Evolutionary conservation across 2,329 filamentous ascomycete genomes (phyloP).

Genomic region (Apiospora hydei): DNA sequence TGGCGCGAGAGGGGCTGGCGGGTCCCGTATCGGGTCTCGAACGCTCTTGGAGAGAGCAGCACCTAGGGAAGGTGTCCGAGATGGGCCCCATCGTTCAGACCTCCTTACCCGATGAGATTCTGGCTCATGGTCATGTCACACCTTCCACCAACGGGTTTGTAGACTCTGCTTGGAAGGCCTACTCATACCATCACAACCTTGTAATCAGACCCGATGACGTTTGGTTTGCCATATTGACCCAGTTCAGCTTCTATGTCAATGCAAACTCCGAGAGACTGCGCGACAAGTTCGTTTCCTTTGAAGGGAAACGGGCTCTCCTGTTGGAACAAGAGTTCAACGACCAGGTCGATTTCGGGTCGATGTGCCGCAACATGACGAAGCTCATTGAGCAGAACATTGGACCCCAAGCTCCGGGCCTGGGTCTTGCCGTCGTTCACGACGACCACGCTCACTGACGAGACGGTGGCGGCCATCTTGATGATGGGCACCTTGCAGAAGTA

Average conservation of each 20-base stretch:
- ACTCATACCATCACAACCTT: constrained; percentile 4
- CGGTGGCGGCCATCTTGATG: constrained; percentile 54
- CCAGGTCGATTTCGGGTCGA: constrained; percentile 28
- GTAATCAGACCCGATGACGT: constrained; percentile 50
- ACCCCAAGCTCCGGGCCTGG: constrained; percentile 48
- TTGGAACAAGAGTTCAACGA: neutral
- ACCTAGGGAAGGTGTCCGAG: neutral
- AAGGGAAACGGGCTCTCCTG: constrained; percentile 42
- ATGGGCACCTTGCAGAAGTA: constrained; percentile 60
- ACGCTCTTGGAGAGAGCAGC: neutral
- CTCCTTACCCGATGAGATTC: neutral
- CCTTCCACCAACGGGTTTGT: constrained; percentile 17
- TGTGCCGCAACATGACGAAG: constrained; percentile 36
- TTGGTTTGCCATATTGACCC: constrained; percentile 59
- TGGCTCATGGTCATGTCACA: neutral
- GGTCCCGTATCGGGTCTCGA: neutral
- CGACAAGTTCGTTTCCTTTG: constrained; percentile 49
- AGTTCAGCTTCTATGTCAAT: constrained; percentile 56
- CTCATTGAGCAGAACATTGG: constrained; percentile 27
- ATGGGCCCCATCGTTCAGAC: neutral
- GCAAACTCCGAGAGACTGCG: constrained; percentile 53
- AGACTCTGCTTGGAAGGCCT: neutral
- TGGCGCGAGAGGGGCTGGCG: neutral
- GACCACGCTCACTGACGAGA: constrained; percentile 51
- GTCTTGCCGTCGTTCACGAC: constrained; percentile 61